Base-by-base conservation (phyloP, 192 early-diverging fungal species). In the Entomortierella chlamydospora region DNA sequence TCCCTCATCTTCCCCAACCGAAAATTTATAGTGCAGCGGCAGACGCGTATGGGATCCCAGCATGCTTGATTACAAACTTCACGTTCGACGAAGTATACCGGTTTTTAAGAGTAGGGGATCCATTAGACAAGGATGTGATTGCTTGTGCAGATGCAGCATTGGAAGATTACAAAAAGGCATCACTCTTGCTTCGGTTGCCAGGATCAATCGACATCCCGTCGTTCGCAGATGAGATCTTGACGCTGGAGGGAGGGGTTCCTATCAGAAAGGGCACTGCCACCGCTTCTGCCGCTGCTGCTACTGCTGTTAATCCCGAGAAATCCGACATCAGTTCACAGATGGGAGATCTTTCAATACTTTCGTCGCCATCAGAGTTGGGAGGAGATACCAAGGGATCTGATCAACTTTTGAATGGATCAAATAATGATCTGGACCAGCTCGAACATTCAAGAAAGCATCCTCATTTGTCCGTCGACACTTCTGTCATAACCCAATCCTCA, bases 81-180 rank as follows among this genome's bases (percentile, higher is more conserved):
- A 90, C 89, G 0, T 90, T 89, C 77, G 88, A 90, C 61, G 85
- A 86, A 52, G 89, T 87, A 2, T 86, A 87, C 47, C 61, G 60
- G 2, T 86, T 86, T 37, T 62, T 90, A 22, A 78, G 87, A 26
- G 86, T 87, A 51, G 84, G 88, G 0, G 87, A 87, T 63, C 84
- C 70, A 2, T 28, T 89, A 53, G 87, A 88, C 57, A 79, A 39
- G 41, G 74, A 69, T 57, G 67, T 79, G 5, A 77, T 77, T 22
- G 65, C 73, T 15, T 68, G 64, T 52, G 64, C 73, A 26, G 55
- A 86, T 29, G 61, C 80, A 26, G 85, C 87, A 0, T 74, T 87
- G 23, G 61, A 57, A 1, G 88, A 90, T 57, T 90, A 90, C 31
- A 80, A 71, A 41, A 83, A 86, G 11, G 84, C 88, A 0, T 83